Percentiles rank a stretch among this genome's conserved stretches.
These are phyloP conservation scores for Chytriomyces hyalinus DNA, from an alignment of 192 early-diverging fungal species.

Conservation along the genomic window DNA sequence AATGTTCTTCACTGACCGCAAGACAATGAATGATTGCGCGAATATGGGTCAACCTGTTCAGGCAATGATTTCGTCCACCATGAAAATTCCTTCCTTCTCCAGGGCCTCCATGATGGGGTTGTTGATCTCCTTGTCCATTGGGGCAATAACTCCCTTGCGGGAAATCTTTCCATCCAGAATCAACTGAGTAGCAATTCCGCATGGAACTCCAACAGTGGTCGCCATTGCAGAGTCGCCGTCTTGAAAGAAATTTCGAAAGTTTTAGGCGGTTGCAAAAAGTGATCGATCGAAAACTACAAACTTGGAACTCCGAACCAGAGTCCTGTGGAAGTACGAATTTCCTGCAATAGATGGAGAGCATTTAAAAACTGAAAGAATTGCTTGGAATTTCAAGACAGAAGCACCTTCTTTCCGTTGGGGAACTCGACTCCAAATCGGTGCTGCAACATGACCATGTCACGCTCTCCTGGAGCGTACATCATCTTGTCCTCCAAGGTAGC, in stretches of 20 bases:
- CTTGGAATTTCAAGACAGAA: conserved; percentile 59
- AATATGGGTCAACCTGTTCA: neutral
- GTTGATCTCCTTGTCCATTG: conserved; percentile 82
- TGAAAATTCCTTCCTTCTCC: conserved; percentile 33
- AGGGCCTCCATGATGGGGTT: conserved; percentile 60
- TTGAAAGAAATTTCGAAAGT: neutral
- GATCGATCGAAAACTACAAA: neutral
- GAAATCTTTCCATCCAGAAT: conserved; percentile 80
- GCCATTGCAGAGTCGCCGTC: conserved; percentile 94
- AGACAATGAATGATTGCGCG: neutral
- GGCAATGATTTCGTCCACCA: conserved; percentile 29
- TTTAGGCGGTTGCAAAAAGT: neutral
- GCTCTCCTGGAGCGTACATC: conserved; percentile 76
- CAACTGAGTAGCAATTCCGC: conserved; percentile 92
- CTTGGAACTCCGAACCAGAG: conserved; percentile 88
- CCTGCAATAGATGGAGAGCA: conserved; percentile 26
- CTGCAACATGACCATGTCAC: conserved; percentile 92
- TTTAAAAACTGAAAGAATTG: neutral
- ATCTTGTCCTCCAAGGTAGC: conserved; percentile 77
- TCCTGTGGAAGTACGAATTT: conserved; percentile 81
- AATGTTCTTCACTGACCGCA: neutral
- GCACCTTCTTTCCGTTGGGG: conserved; percentile 68
- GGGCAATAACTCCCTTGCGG: conserved; percentile 78
- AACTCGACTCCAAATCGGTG: conserved; percentile 90
- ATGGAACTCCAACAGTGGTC: conserved; percentile 89